phyloP scores from a whole-genome alignment of 78 protist species.

The Anaeramoeba flamelloides region DNA sequence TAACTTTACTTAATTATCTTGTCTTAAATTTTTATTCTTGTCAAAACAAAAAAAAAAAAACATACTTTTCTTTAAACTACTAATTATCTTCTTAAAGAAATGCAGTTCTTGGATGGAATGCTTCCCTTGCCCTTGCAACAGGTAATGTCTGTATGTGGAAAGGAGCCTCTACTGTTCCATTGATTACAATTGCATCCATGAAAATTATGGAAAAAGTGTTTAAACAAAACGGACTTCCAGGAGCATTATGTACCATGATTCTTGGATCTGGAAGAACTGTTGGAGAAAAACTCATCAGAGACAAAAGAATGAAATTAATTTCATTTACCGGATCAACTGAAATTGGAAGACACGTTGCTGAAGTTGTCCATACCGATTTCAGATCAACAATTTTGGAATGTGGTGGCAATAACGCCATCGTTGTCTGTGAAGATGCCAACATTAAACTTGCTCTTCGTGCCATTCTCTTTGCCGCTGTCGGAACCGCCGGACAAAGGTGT shows the following conservation, averaged over 20 bases:
- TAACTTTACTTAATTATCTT: too few species aligned
- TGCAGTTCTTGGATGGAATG: too few species aligned
- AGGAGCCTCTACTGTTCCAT: slow-evolving; percentile 55
- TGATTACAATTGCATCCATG: slow-evolving; percentile 43
- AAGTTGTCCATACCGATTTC: too few species aligned
- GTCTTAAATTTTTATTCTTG: too few species aligned
- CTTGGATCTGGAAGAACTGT: slow-evolving; percentile 39
- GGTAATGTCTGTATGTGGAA: slow-evolving; percentile 39
- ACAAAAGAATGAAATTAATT: slow-evolving; percentile 42
- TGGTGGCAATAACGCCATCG: slow-evolving; percentile 77
- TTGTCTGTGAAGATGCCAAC: slow-evolving; percentile 62
- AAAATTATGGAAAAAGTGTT: slow-evolving; percentile 52
- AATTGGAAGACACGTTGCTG: slow-evolving; percentile 44
- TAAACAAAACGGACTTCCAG: slow-evolving; percentile 32
- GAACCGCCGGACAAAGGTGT: slow-evolving; percentile 80
- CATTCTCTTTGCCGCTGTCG: slow-evolving; percentile 60
- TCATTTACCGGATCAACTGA: slow-evolving; percentile 72
- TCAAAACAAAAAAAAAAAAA: too few species aligned
- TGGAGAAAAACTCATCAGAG: too few species aligned
- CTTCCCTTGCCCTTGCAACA: too few species aligned
- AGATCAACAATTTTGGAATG: slow-evolving; percentile 56
- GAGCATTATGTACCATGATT: slow-evolving; percentile 36
- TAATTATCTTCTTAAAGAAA: too few species aligned
- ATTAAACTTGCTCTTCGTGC: slow-evolving; percentile 56
- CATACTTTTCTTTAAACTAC: too few species aligned